These are phyloP conservation scores for Venturia effusa DNA, from an alignment of 2,329 filamentous ascomycete genomes.

Conservation along the genomic window DNA sequence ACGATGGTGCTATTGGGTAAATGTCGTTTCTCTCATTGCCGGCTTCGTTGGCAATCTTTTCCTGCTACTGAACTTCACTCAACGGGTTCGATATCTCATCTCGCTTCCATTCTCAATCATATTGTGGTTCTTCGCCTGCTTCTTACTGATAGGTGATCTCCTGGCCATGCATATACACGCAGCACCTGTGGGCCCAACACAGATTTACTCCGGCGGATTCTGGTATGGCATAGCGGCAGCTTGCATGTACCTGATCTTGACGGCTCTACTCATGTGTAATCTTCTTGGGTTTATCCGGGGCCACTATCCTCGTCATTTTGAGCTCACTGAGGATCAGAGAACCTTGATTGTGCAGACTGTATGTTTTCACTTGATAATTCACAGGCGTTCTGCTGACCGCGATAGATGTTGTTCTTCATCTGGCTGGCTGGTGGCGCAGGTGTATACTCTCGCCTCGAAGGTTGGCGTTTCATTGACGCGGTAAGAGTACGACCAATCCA, in stretches of 20 bases:
- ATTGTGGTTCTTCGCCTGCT: conserved; percentile 7
- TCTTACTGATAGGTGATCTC: conserved; percentile 4
- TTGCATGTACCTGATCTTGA: conserved; percentile 5
- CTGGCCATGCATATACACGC: conserved; percentile 6
- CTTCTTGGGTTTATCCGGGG: conserved; percentile 8
- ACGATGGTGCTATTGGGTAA: conserved; percentile 7
- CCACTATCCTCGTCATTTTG: conserved; percentile 10
- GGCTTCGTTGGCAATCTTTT: conserved; percentile 10
- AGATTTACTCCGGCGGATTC: conserved; percentile 6
- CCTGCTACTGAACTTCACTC: conserved; percentile 10
- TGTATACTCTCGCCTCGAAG: conserved; percentile 8
- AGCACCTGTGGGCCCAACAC: not conserved
- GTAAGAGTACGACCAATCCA: not conserved
- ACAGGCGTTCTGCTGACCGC: not conserved
- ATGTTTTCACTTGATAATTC: not conserved
- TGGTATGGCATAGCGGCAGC: conserved; percentile 9
- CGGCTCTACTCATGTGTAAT: not conserved
- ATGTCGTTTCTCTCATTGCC: conserved; percentile 9
- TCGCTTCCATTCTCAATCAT: conserved; percentile 5
- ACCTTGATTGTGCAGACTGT: conserved; percentile 10
- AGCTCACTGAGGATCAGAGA: conserved; percentile 8
- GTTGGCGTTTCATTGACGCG: conserved; percentile 9
- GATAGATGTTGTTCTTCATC: conserved; percentile 9
- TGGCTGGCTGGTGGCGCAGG: conserved; percentile 10
- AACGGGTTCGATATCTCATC: conserved; percentile 8